Evolutionary conservation across 2,329 filamentous ascomycete species (phyloP), one percentile per base, ranked within the genome.

Genomic region (Calonectria multiphialidica): DNA sequence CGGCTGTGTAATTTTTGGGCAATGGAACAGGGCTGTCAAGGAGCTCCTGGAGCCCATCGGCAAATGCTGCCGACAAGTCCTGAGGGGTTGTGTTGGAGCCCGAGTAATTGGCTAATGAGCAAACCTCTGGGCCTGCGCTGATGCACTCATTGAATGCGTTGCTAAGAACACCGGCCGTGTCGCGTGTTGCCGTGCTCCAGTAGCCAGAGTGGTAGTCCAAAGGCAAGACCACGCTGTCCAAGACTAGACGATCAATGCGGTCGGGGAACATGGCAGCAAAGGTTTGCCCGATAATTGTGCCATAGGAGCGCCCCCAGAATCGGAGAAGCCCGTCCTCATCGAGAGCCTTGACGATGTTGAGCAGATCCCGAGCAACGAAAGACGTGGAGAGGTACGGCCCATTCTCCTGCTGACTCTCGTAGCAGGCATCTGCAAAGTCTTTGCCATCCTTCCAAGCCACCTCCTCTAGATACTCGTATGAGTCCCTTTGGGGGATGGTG

Each of bases 91-190:
- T 77, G 1, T 59, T 64, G 16, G 65, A 37, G 5, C 75, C 75
- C 23, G 74, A 66, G 28, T 75, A 73, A 23, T 72, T 71, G 15
- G 75, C 75, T 5, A 77, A 13, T 2, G 28, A 49, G 9, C 75
- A 77, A 15, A 67, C 28, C 15, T 73, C 35, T 5, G 74, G 42
- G 2, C 74, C 75, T 5, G 72, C 69, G 28, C 70, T 42, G 3
- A 77, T 64, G 2, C 76, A 77, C n/a, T 77, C 75, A 0, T 71
- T 45, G 2, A 77, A 74, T 3, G 73, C 25, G 28, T 76, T 50
- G 5, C 49, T n/a, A 0, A 77, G 37, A 0, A 74, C 67, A 9
- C 68, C 73, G 25, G 76, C 76, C 1, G 70, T 45, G 9, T 77
- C 76, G 1, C 72, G 68, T 1, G 72, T 65, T 0, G 72, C 74